These are phyloP conservation scores for Oldenlandia corymbosa DNA, from an alignment of 257 asterid species.

Conservation along the genomic window DNA sequence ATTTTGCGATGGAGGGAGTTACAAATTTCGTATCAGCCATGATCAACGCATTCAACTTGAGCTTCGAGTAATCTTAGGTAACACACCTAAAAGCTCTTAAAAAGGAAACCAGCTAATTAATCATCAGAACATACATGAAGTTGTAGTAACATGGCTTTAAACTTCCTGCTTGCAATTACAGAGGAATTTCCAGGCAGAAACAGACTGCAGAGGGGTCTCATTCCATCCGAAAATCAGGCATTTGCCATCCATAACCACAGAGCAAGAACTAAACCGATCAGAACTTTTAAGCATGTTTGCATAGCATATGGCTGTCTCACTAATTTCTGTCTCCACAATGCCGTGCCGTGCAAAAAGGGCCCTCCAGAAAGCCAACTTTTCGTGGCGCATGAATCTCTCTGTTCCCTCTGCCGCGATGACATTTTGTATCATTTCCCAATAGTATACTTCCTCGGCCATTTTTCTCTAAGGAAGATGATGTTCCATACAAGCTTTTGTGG, in stretches of 20 bases:
- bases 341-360: slow-evolving; percentile 27
- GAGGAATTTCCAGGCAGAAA: slow-evolving; percentile 8
- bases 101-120: too few species aligned
- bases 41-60: too few species aligned
- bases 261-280: slow-evolving; percentile 27
- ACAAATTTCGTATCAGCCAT: too few species aligned
- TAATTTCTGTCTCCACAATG: slow-evolving; percentile 31
- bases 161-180: too few species aligned
- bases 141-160: too few species aligned
- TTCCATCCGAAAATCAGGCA: slow-evolving; percentile 49
- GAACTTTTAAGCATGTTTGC: slow-evolving; percentile 38
- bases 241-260: slow-evolving; percentile 31
- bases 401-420: slow-evolving; percentile 31
- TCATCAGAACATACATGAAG: too few species aligned
- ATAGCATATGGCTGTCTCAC: slow-evolving; percentile 37
- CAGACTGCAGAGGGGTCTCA: slow-evolving; percentile 18
- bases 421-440: slow-evolving; percentile 19
- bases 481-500: slow-evolving; percentile 23
- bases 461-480: slow-evolving; percentile 16
- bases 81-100: too few species aligned
- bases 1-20: too few species aligned
- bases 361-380: slow-evolving; percentile 37
- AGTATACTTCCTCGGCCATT: slow-evolving; percentile 18
- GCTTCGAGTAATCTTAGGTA: too few species aligned
- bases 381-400: slow-evolving; percentile 42